Base-by-base conservation (phyloP, 495 filamentous ascomycete species). In the Annulohypoxylon maeteangense region DNA sequence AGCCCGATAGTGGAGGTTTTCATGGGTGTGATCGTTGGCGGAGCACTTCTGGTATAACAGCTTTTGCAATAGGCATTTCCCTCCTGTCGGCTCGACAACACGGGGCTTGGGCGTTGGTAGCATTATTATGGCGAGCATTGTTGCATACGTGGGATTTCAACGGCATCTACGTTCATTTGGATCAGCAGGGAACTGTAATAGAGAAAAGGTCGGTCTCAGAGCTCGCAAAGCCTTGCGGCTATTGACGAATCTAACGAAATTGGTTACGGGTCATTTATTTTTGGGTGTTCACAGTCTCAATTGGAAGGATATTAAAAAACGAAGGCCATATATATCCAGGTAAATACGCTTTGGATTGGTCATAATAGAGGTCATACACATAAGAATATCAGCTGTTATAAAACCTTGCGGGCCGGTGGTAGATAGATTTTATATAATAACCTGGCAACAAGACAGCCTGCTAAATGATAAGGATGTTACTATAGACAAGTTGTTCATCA, bases 1-100 rank as follows among this genome's bases (percentile, higher is more conserved):
- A 60, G 61, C 31, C 65, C 67, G 0, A 51, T 67, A 7, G 63
- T 65, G n/a, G 69, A 65, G n/a, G 10, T 78, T 20, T 22, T 79
- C 29, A 76, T 75, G 3, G 79, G 72, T 4, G 48, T 51, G 0
- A 38, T 80, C 11, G 40, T 80, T 23, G 79, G 79, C 1, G 71
- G 69, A 25, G 64, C 68, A 11, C 34, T 74, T 34, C 36, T 75
- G 1, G 65, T 42, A 31, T 69, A 67, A 31, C 7, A 11, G 14
- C 22, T 14, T 6, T 51, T 22, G 8, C 22, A 23, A 29, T 16
- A 20, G 32, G n/a, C 27, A 45, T 53, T 54, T 53, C 14, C 6
- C 7, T 22, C 7, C 45, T 25, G 42, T 47, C 47, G 25, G 62
- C 36, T 34, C 27, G 11, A 23, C 40, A 20, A 36, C 22, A 27